Evolutionary conservation across 164 flowering plant species (phyloP), one percentile per base, ranked within the genome.

Genomic region (Chimonanthus praecox): DNA sequence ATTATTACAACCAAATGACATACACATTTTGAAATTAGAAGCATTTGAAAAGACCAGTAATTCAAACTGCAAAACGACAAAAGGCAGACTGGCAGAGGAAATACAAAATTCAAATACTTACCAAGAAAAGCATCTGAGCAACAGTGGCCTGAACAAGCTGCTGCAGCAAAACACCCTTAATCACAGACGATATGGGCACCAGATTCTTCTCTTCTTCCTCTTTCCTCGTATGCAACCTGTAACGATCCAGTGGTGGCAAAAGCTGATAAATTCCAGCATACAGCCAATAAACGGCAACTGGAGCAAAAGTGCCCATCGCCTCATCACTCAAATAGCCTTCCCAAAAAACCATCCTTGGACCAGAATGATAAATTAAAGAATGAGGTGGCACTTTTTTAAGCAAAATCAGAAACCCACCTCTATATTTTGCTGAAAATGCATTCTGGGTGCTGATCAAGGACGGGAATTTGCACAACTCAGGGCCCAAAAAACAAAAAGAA

Each of bases 261-360:
- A 89, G 60, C 85, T 87, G 89, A 76, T 90, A 90, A 69, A 90
- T 72, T n/a, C 96, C 97, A 5, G 89, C 89, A 69, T 92, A 90
- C 70, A 89, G 15, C 97, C 97, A 92, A 68, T 89, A 90, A 10
- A 90, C 83, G 47, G 90, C 78, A 33, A 90, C 82, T 13, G 97
- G 97, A 49, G 88, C 89, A 83, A 90, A 87, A 11, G 90, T 92
- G 2, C 94, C 95, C 92, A 90, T 84, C 2, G 81, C 76, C 69
- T 92, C 97, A 78, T 90, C 97, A 70, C 94, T 89, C 72, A 83
- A 81, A 76, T 90, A 88, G 43, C 90, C 89, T 71, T 90, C 95
- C 92, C 95, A 90, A 60, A 88, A 88, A 72, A 85, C 92, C 94
- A 88, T 90, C 50, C 65, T 79, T 49, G 33, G 2, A 20, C 13